Percentiles rank a stretch among this genome's conserved stretches.
Evolutionary conservation across 1,284 basidiomycete species (phyloP).

Genomic region (Ganoderma boninense): DNA sequence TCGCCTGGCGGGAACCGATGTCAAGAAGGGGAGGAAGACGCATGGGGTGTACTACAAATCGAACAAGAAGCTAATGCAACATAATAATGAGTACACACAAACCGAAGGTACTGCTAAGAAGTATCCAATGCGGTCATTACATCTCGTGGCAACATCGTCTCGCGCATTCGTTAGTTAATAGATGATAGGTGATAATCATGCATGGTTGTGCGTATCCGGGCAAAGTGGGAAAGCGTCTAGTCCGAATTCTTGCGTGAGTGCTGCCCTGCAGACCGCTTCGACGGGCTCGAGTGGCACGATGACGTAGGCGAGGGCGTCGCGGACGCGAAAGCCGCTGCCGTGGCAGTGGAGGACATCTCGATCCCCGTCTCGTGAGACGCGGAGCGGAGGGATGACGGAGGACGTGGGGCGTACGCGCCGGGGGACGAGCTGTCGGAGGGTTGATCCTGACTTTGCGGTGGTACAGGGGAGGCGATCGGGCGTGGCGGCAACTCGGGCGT

Average conservation of each 20-base stretch:
- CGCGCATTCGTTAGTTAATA: neutral
- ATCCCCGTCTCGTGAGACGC: constrained; percentile 23
- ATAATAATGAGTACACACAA: neutral
- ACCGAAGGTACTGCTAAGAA: neutral
- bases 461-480: neutral
- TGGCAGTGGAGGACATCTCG: constrained; percentile 28
- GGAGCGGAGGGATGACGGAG: constrained; percentile 12
- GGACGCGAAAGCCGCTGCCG: constrained; percentile 32
- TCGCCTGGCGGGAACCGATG: neutral
- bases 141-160: constrained; percentile 11
- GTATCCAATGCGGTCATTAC: constrained; percentile 12
- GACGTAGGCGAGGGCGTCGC: constrained; percentile 29
- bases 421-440: neutral
- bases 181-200: neutral
- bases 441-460: constrained; percentile 7
- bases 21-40: neutral
- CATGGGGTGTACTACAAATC: constrained; percentile 8
- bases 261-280: constrained; percentile 26
- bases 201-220: neutral
- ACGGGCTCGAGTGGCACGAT: constrained; percentile 26
- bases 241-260: constrained; percentile 25
- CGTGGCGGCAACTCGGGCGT: neutral
- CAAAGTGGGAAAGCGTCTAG: neutral
- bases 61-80: neutral
- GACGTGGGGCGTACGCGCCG: constrained; percentile 14